Percentiles rank a stretch among this genome's conserved stretches.
Evolutionary conservation across 1,284 basidiomycete genomes (phyloP).

Genomic region (Naganishia cerealis): DNA sequence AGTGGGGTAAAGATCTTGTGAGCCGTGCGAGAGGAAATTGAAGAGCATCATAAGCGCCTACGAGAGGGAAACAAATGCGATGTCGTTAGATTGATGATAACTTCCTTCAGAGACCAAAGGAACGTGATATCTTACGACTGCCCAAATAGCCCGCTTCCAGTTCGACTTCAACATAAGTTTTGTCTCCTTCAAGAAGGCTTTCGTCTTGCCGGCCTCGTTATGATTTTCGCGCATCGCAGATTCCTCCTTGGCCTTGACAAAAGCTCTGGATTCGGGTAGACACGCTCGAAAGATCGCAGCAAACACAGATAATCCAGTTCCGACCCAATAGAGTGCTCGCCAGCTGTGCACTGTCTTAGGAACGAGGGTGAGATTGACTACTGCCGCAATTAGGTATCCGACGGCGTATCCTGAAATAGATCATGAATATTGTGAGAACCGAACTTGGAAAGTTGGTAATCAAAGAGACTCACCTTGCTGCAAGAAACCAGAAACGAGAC

Average conservation of each 20-base stretch:
- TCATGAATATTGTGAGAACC: not conserved
- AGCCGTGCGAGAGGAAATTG: conserved; percentile 90
- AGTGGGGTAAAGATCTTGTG: conserved; percentile 67
- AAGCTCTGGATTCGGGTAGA: conserved; percentile 79
- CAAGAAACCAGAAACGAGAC: conserved; percentile 77
- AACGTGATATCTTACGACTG: conserved; percentile 56
- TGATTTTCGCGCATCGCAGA: conserved; percentile 53
- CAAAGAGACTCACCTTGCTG: conserved; percentile 61
- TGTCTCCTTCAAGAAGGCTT: conserved; percentile 70
- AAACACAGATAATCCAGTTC: conserved; percentile 69
- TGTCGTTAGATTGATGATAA: not conserved
- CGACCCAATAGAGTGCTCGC: conserved; percentile 58
- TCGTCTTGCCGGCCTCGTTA: conserved; percentile 60
- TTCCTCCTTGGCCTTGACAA: conserved; percentile 56
- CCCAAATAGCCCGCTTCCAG: conserved; percentile 79
- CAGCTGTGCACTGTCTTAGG: conserved; percentile 52
- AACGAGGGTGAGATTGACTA: conserved; percentile 68
- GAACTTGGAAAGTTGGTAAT: not conserved
- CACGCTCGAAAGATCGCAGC: conserved; percentile 70
- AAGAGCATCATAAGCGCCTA: conserved; percentile 61
- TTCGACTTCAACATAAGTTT: conserved; percentile 68
- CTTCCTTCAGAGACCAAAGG: not conserved
- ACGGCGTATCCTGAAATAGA: conserved; percentile 61
- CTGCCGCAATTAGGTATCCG: conserved; percentile 60
- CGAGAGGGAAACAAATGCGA: not conserved